A percentile compares a stretch with the other conserved stretches of the same genome.
Conservation (phyloP, 164 flowering plant genomes). For the Berberis thunbergii region DNA sequence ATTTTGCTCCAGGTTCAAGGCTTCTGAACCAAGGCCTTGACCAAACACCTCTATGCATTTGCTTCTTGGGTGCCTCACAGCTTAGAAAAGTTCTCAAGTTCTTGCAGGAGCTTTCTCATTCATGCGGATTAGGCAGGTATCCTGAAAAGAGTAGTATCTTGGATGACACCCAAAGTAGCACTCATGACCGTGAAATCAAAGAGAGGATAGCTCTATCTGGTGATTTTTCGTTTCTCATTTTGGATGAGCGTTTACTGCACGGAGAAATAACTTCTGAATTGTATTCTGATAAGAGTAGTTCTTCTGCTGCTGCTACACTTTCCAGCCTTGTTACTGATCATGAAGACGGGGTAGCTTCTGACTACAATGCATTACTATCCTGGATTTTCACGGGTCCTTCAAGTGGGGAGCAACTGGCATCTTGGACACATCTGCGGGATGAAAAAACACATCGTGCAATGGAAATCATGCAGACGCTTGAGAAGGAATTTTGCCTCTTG, state of each 20-base stretch:
- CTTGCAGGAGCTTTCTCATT: conserved; percentile 72
- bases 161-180: conserved; percentile 34
- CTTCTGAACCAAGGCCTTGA: conserved; percentile 54
- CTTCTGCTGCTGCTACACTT: conserved; percentile 15
- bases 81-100: conserved; percentile 66
- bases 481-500: conserved; percentile 68
- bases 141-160: conserved; percentile 40
- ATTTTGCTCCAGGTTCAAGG: conserved; percentile 44
- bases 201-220: conserved; percentile 56
- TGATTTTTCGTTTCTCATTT: conserved; percentile 44
- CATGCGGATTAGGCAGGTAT: conserved; percentile 63
- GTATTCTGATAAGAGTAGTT: conserved; percentile 15
- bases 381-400: conserved; percentile 75
- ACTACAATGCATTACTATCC: conserved; percentile 50
- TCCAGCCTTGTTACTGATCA: conserved; percentile 9
- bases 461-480: conserved; percentile 72
- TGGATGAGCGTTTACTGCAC: conserved; percentile 49
- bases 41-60: conserved; percentile 74
- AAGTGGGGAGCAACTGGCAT: conserved; percentile 45
- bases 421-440: conserved; percentile 58
- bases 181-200: conserved; percentile 27
- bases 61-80: conserved; percentile 73
- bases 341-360: conserved; percentile 30
- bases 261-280: conserved; percentile 14
- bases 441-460: conserved; percentile 55